Evolutionary conservation across 192 early-diverging fungal species (phyloP), one percentile per base, ranked within the genome.

Genomic region (Backusella psychrophila): DNA sequence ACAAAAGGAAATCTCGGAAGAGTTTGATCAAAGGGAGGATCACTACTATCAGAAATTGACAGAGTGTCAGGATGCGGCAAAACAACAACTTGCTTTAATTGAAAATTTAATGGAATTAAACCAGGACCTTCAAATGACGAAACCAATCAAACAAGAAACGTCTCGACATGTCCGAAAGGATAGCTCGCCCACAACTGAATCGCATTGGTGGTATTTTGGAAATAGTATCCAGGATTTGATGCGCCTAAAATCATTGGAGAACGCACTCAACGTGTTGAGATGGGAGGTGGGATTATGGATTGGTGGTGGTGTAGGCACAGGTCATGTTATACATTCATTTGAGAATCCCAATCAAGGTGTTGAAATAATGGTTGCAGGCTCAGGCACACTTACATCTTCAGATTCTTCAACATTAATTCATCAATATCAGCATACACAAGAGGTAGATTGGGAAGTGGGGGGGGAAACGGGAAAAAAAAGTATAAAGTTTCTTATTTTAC

Each of bases 241-340:
- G 5, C 26, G 29, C 3, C 21, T 79, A 21, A 65, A 70, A 44
- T 66, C 53, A 21, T 75, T 70, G 41, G 74, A 75, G 34, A 53
- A 80, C 23, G 21, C 52, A 7, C 35, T 78, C 17, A 34, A 73
- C 34, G 52, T 34, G 11, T 46, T 74, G 19, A 72, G 72, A 2
- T 78, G 77, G 77, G 46, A 78, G 15, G 42, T 78, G n/a, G 77
- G 42, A 0, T 38, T 56, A 39, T 67, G 67, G 49, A 49, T 78
- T 34, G 77, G 77, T 33, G 77, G 77, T 42, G 67, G 77, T 1
- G 67, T 78, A 63, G 77, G 77, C 31, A 73, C 42, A 12, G 77
- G 77, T 6, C 26, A 42, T 21, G 44, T 78, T 3, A 69, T 78
- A 21, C 77, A 78, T 65, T 46, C 77, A 11, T 78, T 68, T 67